Evolutionary conservation across 805 yeast species (phyloP).

Genomic region (Wickerhamomyces sydowiorum): DNA sequence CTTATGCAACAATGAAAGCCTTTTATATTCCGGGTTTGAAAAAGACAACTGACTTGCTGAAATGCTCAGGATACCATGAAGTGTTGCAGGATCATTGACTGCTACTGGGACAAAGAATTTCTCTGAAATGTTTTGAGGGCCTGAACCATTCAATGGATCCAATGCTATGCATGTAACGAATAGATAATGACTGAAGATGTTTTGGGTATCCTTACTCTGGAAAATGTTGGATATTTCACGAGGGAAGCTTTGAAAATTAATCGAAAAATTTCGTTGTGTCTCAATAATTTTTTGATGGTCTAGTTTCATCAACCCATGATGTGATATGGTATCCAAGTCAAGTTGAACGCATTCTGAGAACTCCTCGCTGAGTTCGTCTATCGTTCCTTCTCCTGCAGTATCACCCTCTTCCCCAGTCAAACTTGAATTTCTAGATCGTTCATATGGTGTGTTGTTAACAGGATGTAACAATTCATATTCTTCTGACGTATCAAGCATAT

Average conservation of each 20-base stretch:
- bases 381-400: neutral
- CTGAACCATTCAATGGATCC: constrained; percentile 10
- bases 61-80: constrained; percentile 10
- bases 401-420: neutral
- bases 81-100: constrained; percentile 7
- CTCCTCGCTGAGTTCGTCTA: neutral
- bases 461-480: neutral
- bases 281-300: neutral
- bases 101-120: constrained; percentile 11
- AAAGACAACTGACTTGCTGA: constrained; percentile 9
- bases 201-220: constrained; percentile 3
- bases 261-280: constrained; percentile 1
- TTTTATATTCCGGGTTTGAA: constrained; percentile 5
- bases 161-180: constrained; percentile 7
- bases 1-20: constrained; percentile 6
- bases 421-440: neutral
- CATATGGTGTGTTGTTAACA: neutral
- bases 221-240: neutral
- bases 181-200: constrained; percentile 6
- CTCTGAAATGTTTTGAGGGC: constrained; percentile 10
- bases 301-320: neutral
- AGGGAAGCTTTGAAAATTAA: constrained; percentile 3
- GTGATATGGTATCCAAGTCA: neutral
- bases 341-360: neutral
- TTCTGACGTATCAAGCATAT: constrained; percentile 1